phyloP scores from a whole-genome alignment of 306 rosid genomes.

The Elaeagnus macrophylla region DNA sequence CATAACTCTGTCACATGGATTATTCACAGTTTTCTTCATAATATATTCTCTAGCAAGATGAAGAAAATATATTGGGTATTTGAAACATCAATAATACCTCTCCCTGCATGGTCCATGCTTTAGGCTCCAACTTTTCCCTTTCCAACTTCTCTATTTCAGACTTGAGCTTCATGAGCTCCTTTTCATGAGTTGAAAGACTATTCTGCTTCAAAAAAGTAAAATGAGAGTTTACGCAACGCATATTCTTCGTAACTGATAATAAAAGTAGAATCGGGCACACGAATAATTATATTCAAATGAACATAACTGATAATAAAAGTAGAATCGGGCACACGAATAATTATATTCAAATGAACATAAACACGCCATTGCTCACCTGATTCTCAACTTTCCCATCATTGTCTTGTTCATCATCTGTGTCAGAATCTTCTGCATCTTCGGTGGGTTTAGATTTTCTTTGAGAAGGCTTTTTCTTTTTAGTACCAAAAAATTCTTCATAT shows the following conservation, averaged over 20 bases:
- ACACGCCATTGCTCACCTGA: slow-evolving; percentile 14
- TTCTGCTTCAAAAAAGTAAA: slow-evolving; percentile 27
- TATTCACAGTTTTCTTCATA: too few species aligned
- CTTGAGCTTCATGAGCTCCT: slow-evolving; percentile 40
- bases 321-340: neutral
- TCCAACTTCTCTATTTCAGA: slow-evolving; percentile 73
- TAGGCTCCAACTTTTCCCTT: slow-evolving; percentile 61
- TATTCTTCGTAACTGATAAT: neutral
- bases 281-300: too few species aligned
- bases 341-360: too few species aligned
- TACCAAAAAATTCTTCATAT: slow-evolving; percentile 63
- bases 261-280: neutral
- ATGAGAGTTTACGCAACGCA: slow-evolving; percentile 9
- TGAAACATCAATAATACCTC: slow-evolving; percentile 46
- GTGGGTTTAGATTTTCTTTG: slow-evolving; percentile 29
- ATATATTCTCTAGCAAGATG: neutral
- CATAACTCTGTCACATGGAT: too few species aligned
- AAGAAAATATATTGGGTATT: neutral
- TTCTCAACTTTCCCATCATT: slow-evolving; percentile 31
- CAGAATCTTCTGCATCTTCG: slow-evolving; percentile 34
- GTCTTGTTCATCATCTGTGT: slow-evolving; percentile 13
- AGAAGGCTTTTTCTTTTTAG: slow-evolving; percentile 31
- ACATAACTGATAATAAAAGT: neutral
- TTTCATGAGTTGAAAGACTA: slow-evolving; percentile 62
- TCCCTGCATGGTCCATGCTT: slow-evolving; percentile 87